Conservation (phyloP, 164 flowering plant genomes). For the Vitis amurensis region DNA sequence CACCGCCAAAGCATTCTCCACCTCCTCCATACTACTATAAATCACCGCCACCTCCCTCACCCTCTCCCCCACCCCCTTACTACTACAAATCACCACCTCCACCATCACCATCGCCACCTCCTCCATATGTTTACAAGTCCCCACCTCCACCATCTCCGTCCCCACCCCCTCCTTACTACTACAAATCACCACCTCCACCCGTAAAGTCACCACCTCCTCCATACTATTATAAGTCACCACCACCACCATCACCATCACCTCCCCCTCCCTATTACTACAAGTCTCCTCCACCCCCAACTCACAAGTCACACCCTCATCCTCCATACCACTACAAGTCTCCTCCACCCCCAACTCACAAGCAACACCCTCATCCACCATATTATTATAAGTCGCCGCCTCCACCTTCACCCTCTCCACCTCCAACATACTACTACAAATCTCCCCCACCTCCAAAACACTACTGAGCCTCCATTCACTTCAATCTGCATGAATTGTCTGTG, state of each 20-base stretch:
- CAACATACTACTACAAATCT: neutral
- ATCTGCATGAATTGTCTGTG: neutral
- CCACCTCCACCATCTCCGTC: neutral
- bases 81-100: slow-evolving; percentile 1
- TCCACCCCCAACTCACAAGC: neutral
- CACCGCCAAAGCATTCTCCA: neutral
- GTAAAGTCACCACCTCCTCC: too few relatives aligned
- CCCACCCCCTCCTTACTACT: neutral
- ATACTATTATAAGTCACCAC: too few relatives aligned
- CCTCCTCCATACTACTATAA: too few relatives aligned
- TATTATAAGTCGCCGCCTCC: slow-evolving; percentile 4
- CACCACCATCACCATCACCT: too few relatives aligned
- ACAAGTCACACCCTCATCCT: slow-evolving; percentile 8
- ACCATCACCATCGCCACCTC: neutral
- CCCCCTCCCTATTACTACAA: neutral
- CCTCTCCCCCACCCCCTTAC: neutral
- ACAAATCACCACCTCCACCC: too few relatives aligned
- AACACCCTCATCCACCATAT: slow-evolving; percentile 4
- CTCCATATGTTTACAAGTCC: neutral
- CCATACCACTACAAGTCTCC: neutral
- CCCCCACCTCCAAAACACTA: slow-evolving; percentile 4
- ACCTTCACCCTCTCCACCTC: neutral
- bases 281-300: slow-evolving; percentile 1
- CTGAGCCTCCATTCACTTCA: neutral
- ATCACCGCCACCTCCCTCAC: too few relatives aligned